Conservation (phyloP, 2,329 filamentous ascomycete genomes). For the Fusarium sp. region DNA sequence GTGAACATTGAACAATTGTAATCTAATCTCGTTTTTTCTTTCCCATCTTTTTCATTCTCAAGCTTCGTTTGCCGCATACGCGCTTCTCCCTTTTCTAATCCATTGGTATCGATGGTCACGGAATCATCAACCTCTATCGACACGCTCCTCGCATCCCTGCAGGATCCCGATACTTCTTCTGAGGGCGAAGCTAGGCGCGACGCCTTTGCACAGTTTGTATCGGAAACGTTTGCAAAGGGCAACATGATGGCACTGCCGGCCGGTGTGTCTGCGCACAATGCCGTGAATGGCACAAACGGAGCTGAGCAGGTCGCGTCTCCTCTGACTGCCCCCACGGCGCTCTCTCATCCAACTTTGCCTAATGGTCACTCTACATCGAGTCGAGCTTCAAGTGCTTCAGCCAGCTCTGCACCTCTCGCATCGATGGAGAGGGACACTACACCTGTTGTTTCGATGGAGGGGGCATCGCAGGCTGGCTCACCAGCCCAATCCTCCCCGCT, state of each 20-base stretch:
- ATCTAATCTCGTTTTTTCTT: background rate
- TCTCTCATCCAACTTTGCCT: constrained; percentile 12
- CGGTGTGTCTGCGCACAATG: constrained; percentile 8
- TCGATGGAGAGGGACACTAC: background rate
- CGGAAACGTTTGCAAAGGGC: background rate
- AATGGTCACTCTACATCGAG: constrained; percentile 17
- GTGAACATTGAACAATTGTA: background rate
- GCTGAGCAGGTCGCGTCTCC: background rate
- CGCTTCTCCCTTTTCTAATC: background rate
- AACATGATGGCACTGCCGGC: constrained; percentile 20
- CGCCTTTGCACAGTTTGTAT: constrained; percentile 3
- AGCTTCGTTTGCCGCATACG: background rate
- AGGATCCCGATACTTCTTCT: background rate
- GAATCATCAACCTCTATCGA: background rate
- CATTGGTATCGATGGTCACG: constrained; percentile 1
- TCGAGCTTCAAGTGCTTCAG: constrained; percentile 19
- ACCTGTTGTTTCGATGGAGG: background rate
- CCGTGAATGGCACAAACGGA: constrained; percentile 18
- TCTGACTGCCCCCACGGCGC: constrained; percentile 6
- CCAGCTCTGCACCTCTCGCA: background rate
- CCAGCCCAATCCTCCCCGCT: constrained; percentile 8
- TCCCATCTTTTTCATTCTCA: background rate
- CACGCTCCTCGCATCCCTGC: constrained; percentile 16
- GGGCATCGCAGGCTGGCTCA: background rate
- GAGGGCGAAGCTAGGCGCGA: constrained; percentile 13